phyloP scores from a whole-genome alignment of 345 rosid genomes.

The Aquilaria sinensis region DNA sequence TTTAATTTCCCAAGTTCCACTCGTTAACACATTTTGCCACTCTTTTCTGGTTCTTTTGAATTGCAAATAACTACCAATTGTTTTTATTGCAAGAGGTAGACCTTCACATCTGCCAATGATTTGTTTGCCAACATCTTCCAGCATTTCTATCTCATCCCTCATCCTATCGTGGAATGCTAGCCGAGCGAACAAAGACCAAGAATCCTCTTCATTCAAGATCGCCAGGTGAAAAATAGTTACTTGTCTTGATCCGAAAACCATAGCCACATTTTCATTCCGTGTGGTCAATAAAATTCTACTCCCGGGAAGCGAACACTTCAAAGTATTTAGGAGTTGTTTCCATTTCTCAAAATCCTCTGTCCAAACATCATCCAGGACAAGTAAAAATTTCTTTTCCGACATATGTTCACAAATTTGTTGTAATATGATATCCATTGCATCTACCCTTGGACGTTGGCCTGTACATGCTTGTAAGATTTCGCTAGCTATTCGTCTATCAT shows the following conservation, averaged over 20 bases:
- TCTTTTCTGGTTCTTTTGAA: not conserved
- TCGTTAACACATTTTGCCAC: slow-evolving; percentile 12
- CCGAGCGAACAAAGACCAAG: slow-evolving; percentile 9
- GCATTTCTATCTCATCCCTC: not conserved
- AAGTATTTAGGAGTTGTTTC: slow-evolving; percentile 6
- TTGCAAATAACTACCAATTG: slow-evolving; percentile 1
- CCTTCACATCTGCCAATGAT: slow-evolving; percentile 6
- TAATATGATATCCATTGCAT: not conserved
- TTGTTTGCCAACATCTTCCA: not conserved
- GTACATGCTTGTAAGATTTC: rapidly evolving
- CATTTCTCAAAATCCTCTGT: slow-evolving; percentile 6
- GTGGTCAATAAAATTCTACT: slow-evolving; percentile 21
- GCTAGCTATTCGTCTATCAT: slow-evolving; percentile 9
- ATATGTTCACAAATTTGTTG: not conserved
- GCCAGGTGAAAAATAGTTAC: not conserved
- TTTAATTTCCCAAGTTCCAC: slow-evolving; percentile 6
- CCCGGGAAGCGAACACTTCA: not conserved
- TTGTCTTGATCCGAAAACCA: not conserved
- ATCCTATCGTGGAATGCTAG: slow-evolving; percentile 9
- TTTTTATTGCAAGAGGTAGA: slow-evolving; percentile 5
- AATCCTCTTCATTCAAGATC: slow-evolving; percentile 9
- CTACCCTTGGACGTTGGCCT: not conserved
- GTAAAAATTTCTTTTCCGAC: slow-evolving; percentile 6
- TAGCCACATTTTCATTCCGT: slow-evolving; percentile 4
- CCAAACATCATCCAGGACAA: slow-evolving; percentile 24